phyloP scores from a whole-genome alignment of 257 asterid genomes.

The Plantago elongata region DNA sequence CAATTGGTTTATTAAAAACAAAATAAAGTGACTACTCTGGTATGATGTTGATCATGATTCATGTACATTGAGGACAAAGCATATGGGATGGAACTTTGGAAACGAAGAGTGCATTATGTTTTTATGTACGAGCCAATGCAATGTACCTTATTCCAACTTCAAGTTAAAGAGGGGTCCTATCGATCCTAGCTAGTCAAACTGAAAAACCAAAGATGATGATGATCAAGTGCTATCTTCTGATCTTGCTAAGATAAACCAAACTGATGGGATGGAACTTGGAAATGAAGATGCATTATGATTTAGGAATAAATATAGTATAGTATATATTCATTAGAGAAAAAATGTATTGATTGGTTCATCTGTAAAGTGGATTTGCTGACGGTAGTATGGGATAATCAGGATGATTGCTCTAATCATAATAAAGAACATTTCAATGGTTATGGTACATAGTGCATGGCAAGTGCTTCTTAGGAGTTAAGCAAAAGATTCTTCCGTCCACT shows the following conservation, averaged over 20 bases:
- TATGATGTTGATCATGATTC: too few relatives aligned
- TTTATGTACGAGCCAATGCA: too few relatives aligned
- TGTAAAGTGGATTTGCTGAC: constrained; percentile 5
- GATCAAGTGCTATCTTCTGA: not conserved
- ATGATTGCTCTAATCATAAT: not conserved
- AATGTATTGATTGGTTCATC: not conserved
- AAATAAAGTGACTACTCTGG: too few relatives aligned
- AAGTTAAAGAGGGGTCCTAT: too few relatives aligned
- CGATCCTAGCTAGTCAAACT: too few relatives aligned
- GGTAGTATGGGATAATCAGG: not conserved
- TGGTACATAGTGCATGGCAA: not conserved
- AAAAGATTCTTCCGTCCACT: constrained; percentile 21
- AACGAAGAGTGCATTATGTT: too few relatives aligned
- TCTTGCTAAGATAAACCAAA: not conserved
- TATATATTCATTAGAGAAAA: too few relatives aligned
- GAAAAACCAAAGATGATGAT: not conserved
- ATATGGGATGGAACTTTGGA: too few relatives aligned
- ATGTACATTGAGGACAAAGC: too few relatives aligned
- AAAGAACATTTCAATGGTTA: not conserved
- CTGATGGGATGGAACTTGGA: constrained; percentile 23
- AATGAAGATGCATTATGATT: not conserved
- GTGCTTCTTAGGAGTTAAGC: constrained; percentile 43
- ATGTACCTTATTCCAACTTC: too few relatives aligned
- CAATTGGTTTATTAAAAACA: too few relatives aligned
- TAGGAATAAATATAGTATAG: constrained; percentile 1